Conservation (phyloP, 78 protist species). For the Diacronema lutheri region DNA sequence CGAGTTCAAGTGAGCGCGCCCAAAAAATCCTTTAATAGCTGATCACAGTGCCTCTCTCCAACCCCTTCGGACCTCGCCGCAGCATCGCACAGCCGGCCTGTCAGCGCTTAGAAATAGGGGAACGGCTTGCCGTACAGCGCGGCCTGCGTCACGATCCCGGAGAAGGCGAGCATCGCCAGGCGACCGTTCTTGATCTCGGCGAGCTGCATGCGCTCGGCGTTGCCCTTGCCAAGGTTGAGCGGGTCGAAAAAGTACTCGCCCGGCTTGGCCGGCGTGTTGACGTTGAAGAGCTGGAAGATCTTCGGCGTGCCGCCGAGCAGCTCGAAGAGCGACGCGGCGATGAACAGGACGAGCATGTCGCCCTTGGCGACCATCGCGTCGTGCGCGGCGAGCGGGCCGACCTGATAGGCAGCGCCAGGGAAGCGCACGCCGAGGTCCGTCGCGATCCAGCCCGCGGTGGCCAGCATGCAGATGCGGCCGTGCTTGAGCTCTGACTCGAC, state of each 20-base stretch:
- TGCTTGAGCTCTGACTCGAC: conserved; percentile 30
- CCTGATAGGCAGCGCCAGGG: neutral
- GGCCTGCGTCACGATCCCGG: neutral
- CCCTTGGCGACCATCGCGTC: neutral
- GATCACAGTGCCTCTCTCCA: too few species aligned
- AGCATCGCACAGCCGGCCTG: too few species aligned
- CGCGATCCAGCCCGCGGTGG: neutral
- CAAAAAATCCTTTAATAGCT: too few species aligned
- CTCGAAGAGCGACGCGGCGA: neutral
- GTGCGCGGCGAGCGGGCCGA: neutral
- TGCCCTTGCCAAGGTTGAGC: conserved; percentile 2
- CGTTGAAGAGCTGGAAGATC: too few species aligned
- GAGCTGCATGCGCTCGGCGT: neutral
- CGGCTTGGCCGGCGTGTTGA: neutral
- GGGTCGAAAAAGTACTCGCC: conserved; percentile 32
- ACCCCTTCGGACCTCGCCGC: too few species aligned
- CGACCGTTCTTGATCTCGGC: conserved; percentile 34
- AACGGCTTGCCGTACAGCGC: neutral
- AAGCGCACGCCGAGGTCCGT: neutral
- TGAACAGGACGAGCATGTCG: neutral
- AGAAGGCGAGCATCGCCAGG: conserved; percentile 32
- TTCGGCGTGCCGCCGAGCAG: neutral
- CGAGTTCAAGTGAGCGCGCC: too few species aligned
- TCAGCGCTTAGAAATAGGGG: conserved; percentile 2
- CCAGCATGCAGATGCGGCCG: conserved; percentile 33